Conservation (phyloP, 2,329 filamentous ascomycete species). For the Colletotrichum sp. region DNA sequence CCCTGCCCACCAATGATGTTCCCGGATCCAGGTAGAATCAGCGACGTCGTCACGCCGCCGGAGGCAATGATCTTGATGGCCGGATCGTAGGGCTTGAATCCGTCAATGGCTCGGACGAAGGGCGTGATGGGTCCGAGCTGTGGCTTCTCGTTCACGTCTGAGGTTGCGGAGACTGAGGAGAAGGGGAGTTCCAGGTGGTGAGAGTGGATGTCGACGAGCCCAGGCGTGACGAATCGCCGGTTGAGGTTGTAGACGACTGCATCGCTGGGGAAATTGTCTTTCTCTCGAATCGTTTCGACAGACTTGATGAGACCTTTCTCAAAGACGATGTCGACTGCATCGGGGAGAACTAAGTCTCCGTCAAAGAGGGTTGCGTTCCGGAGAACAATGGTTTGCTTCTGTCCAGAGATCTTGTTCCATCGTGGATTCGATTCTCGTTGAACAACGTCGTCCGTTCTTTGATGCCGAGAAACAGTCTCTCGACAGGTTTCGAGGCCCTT, state of each 20-base stretch:
- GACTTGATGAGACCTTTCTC: conserved; percentile 35
- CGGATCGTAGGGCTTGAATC: conserved; percentile 44
- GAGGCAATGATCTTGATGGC: conserved; percentile 42
- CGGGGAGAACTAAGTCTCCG: conserved; percentile 35
- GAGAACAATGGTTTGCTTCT: conserved; percentile 29
- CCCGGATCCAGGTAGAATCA: conserved; percentile 46
- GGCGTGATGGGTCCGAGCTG: conserved; percentile 39
- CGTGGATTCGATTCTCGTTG: background rate
- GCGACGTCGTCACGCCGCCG: conserved; percentile 47
- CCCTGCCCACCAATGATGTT: conserved; percentile 51
- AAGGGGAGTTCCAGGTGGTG: conserved; percentile 40
- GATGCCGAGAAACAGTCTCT: background rate
- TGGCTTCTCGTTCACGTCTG: conserved; percentile 41
- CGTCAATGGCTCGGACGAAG: conserved; percentile 31
- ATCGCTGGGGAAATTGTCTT: background rate
- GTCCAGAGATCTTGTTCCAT: background rate
- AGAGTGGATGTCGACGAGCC: conserved; percentile 50
- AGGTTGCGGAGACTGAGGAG: conserved; percentile 33
- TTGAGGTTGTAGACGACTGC: conserved; percentile 31
- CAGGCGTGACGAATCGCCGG: conserved; percentile 46
- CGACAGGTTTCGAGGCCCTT: background rate
- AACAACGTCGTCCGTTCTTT: background rate
- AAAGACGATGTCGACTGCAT: conserved; percentile 40
- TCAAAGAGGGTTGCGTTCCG: conserved; percentile 48
- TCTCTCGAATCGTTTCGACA: background rate